A percentile compares a stretch with the other conserved stretches of the same genome.
phyloP scores from a whole-genome alignment of 768 basidiomycete genomes.

The Cubamyces lactineus region DNA sequence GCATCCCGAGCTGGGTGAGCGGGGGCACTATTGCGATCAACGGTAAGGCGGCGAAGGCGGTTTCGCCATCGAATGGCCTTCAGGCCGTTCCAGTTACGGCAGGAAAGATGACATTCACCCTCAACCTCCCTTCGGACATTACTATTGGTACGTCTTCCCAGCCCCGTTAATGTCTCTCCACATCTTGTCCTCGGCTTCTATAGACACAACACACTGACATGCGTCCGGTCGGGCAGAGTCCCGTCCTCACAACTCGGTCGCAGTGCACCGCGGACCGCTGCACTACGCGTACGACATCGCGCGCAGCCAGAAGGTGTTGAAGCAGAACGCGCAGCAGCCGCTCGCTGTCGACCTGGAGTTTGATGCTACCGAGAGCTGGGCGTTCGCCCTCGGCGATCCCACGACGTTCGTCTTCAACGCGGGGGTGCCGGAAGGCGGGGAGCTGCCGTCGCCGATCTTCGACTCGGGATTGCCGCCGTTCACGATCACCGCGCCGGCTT shows the following conservation, averaged over 20 bases:
- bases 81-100: conserved; percentile 44
- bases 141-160: conserved; percentile 42
- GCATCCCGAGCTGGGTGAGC: conserved; percentile 55
- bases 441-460: conserved; percentile 40
- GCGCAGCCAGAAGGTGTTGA: conserved; percentile 41
- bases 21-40: conserved; percentile 48
- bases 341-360: conserved; percentile 54
- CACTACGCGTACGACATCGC: conserved; percentile 58
- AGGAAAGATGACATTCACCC: conserved; percentile 48
- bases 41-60: conserved; percentile 39
- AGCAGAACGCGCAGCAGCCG: conserved; percentile 46
- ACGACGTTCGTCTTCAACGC: conserved; percentile 36
- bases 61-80: conserved; percentile 48
- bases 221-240: conserved; percentile 38
- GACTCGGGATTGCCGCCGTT: conserved; percentile 52
- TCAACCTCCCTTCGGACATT: conserved; percentile 52
- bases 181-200: background rate
- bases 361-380: conserved; percentile 51
- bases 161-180: too few species aligned
- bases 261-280: conserved; percentile 56
- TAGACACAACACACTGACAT: background rate
- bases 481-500: conserved; percentile 53
- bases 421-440: conserved; percentile 28
- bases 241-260: conserved; percentile 54
- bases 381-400: conserved; percentile 55